phyloP scores from a whole-genome alignment of 2,329 filamentous ascomycete genomes.

The Colletotrichum filicis region DNA sequence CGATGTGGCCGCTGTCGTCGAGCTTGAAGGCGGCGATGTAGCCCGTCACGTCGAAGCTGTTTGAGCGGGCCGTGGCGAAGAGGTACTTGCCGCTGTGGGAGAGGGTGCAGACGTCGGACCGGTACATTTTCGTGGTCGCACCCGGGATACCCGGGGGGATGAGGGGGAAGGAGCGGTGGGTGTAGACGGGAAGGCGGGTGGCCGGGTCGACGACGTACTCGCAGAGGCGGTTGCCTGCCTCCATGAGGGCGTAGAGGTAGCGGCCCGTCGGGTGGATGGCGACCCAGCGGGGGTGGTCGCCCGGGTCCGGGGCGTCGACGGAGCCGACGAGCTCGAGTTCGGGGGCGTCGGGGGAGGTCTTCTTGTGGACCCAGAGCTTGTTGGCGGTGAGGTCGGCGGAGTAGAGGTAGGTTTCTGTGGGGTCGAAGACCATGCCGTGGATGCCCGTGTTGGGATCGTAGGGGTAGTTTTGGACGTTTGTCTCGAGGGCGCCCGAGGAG shows the following conservation, averaged over 20 bases:
- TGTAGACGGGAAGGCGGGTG: conserved; percentile 82
- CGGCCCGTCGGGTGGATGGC: conserved; percentile 82
- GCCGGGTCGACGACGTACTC: conserved; percentile 82
- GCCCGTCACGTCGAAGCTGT: conserved; percentile 79
- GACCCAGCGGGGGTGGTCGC: conserved; percentile 89
- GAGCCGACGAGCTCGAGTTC: conserved; percentile 70
- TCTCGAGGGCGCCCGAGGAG: conserved; percentile 64
- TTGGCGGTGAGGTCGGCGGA: conserved; percentile 82
- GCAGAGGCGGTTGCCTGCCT: conserved; percentile 85
- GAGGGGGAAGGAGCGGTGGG: conserved; percentile 79
- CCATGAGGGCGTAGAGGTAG: conserved; percentile 89
- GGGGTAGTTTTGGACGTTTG: conserved; percentile 78
- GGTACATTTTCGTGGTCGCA: conserved; percentile 71
- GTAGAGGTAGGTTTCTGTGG: conserved; percentile 79
- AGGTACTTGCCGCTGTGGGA: conserved; percentile 78
- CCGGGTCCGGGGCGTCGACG: conserved; percentile 74
- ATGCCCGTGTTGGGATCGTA: conserved; percentile 78
- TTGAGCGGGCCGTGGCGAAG: conserved; percentile 86
- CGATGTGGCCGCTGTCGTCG: conserved; percentile 74
- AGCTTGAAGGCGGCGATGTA: conserved; percentile 87
- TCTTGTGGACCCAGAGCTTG: conserved; percentile 87
- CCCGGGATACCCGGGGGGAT: conserved; percentile 77
- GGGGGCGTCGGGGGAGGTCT: conserved; percentile 50
- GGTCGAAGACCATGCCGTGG: conserved; percentile 86
- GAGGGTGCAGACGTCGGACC: conserved; percentile 84